A percentile compares a stretch with the other conserved stretches of the same genome.
Conservation (phyloP, 352 stramenopile genomes). For the Phytophthora uliginosa region DNA sequence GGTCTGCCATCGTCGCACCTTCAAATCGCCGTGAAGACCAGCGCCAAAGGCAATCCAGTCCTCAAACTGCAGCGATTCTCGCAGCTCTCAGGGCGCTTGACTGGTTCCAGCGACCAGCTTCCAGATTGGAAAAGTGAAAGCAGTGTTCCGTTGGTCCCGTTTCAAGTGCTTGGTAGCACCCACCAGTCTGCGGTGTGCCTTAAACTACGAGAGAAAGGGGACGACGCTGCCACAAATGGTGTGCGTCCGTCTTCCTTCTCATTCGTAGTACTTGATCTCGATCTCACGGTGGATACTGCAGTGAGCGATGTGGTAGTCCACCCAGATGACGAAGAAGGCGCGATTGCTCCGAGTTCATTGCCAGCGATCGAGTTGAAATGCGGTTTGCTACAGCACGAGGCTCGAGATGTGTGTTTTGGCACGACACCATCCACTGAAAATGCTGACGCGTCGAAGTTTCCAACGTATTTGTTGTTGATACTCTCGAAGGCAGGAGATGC, state of each 20-base stretch:
- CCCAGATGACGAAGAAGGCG: conserved; percentile 31
- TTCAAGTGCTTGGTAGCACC: conserved; percentile 51
- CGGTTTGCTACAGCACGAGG: conserved; percentile 50
- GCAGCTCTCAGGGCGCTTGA: conserved; percentile 47
- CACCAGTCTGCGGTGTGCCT: conserved; percentile 59
- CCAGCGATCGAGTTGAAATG: conserved; percentile 37
- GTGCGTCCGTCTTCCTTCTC: conserved; percentile 28
- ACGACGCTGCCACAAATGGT: conserved; percentile 22
- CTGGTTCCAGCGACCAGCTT: conserved; percentile 52
- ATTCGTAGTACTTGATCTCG: conserved; percentile 60
- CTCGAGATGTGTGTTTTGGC: conserved; percentile 69
- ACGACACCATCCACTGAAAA: conserved; percentile 31
- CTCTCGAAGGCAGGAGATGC: conserved; percentile 63
- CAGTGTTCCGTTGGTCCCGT: conserved; percentile 58
- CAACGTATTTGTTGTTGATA: conserved; percentile 55
- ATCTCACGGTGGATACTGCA: conserved; percentile 19
- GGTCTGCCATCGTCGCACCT: conserved; percentile 53
- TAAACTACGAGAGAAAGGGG: conserved; percentile 51
- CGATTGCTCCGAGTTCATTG: conserved; percentile 14
- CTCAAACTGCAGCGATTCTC: conserved; percentile 68
- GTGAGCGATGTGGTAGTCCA: conserved; percentile 28
- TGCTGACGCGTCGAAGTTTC: conserved; percentile 5
- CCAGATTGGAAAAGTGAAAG: conserved; percentile 71
- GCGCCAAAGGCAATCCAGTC: conserved; percentile 28
- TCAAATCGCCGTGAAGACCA: conserved; percentile 45